Base-by-base conservation (phyloP, 805 yeast genomes). In the Zygotorulaspora chibaensis region DNA sequence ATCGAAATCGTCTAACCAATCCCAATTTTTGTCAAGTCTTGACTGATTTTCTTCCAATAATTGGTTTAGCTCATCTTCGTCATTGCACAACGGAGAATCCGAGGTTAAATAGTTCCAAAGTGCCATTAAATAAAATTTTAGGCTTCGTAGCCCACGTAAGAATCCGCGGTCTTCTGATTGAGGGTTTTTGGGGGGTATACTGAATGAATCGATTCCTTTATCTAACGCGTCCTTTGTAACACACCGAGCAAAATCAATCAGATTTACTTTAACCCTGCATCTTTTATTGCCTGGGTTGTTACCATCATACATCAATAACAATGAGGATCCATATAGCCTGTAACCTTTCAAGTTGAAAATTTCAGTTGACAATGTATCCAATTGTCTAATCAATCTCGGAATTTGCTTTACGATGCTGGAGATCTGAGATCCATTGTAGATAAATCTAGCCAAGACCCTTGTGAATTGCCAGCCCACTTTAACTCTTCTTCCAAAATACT, bases 181-280 rank as follows among this genome's bases (percentile, higher is more conserved):
- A 1, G 79, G 78, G 55, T 82, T 81, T 34, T 63, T 70, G 1
- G 97, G 96, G 2, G 96, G 96, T 43, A 81, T 83, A 1, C 77
- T 73, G 13, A 76, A 73, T 11, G 65, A 57, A 12, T 62, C 62
- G 0, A 73, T 67, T 13, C 71, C 58, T 51, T 55, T 59, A 11
- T 52, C 46, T 34, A 71, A 69, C 47, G 77, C 78, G 35, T 79
- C 83, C 2, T 80, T 80, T 27, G 88, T 84, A 12, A 88, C 83
- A 58, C 95, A 85, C 61, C 90, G 96, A 1, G 98, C 98, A 73
- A 93, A 93, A 68, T 93, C 99, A 55, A 93, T 93, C 45, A 95
- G 76, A 51, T 89, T 79, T n/a, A 89, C 80, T 50, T 65, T 66
- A 30, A 68, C 66, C 29, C 55, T 52, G 20, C 54, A 50, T 16